phyloP scores from a whole-genome alignment of 192 early-diverging fungal genomes.

The Geranomyces michiganensis region DNA sequence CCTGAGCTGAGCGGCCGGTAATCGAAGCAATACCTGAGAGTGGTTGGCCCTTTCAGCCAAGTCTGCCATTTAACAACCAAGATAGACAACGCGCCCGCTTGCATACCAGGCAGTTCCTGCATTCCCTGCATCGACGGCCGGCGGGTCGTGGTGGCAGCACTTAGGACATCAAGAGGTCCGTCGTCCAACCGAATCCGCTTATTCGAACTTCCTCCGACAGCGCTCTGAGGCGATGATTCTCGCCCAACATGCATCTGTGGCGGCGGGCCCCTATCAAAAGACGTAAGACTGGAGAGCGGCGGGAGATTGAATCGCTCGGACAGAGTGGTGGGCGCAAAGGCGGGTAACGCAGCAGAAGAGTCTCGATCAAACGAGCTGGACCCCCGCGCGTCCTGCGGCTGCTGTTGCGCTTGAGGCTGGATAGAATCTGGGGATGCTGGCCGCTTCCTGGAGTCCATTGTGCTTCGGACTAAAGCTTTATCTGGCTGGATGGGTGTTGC shows the following conservation, averaged over 20 bases:
- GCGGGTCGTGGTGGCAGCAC: not conserved
- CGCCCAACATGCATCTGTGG: conserved; percentile 10
- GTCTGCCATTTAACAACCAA: not conserved
- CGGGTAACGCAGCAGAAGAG: conserved; percentile 9
- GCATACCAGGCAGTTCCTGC: conserved; percentile 26
- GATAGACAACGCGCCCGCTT: not conserved
- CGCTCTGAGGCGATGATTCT: not conserved
- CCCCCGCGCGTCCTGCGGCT: not conserved
- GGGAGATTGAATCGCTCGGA: conserved; percentile 27
- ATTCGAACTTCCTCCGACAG: not conserved
- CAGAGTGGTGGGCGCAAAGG: conserved; percentile 19
- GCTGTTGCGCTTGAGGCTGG: too few species aligned
- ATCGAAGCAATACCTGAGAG: conserved; percentile 11
- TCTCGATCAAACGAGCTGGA: not conserved
- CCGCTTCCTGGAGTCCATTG: conserved; percentile 17
- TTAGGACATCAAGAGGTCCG: conserved; percentile 1
- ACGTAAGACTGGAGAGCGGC: conserved; percentile 26
- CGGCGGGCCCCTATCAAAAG: conserved; percentile 5
- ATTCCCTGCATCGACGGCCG: conserved; percentile 19
- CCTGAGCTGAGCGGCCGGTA: not conserved
- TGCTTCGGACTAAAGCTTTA: too few species aligned
- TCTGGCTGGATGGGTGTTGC: too few species aligned
- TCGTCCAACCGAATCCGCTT: conserved; percentile 29
- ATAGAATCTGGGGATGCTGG: conserved; percentile 2
- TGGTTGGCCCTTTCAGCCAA: not conserved